Evolutionary conservation across 306 rosid genomes (phyloP).

Genomic region (Gleditsia sinensis): DNA sequence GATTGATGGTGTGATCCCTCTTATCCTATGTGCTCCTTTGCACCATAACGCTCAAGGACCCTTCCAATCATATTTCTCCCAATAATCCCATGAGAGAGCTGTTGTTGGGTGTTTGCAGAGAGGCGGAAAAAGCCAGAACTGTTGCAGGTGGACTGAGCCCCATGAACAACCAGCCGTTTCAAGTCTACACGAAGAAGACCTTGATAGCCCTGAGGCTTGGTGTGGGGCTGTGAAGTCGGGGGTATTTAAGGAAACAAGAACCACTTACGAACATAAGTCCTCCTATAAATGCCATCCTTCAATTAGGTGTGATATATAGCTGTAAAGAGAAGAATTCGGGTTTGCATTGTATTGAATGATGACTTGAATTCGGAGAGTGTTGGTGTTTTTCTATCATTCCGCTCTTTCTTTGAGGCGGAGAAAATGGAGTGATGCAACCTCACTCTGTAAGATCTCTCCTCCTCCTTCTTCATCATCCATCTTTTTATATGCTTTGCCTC

Average conservation of each 20-base stretch:
- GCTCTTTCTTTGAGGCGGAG: slow-evolving; percentile 27
- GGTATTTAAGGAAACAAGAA: slow-evolving; percentile 24
- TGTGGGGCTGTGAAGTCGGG: background rate
- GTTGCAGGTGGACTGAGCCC: slow-evolving; percentile 8
- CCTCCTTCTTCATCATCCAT: background rate
- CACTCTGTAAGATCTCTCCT: slow-evolving; percentile 29
- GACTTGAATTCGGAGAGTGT: background rate
- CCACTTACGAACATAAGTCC: background rate
- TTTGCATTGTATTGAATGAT: background rate
- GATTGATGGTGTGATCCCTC: background rate
- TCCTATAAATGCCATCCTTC: slow-evolving; percentile 21
- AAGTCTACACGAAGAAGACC: background rate
- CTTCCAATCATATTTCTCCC: background rate
- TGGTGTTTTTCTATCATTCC: background rate
- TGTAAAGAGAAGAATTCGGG: background rate
- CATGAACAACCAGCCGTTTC: slow-evolving; percentile 29
- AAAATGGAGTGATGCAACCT: slow-evolving; percentile 12
- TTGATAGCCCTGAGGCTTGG: slow-evolving; percentile 9
- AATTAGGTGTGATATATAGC: background rate
- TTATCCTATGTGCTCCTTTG: background rate
- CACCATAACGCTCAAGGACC: background rate
- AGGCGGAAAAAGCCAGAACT: background rate
- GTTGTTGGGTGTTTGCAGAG: too few relatives aligned
- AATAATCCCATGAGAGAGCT: background rate
- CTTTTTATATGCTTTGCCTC: background rate